Percentiles rank a stretch among this genome's conserved stretches.
phyloP scores from a whole-genome alignment of 1,284 basidiomycete genomes.

The Cryptococcus hybrid region DNA sequence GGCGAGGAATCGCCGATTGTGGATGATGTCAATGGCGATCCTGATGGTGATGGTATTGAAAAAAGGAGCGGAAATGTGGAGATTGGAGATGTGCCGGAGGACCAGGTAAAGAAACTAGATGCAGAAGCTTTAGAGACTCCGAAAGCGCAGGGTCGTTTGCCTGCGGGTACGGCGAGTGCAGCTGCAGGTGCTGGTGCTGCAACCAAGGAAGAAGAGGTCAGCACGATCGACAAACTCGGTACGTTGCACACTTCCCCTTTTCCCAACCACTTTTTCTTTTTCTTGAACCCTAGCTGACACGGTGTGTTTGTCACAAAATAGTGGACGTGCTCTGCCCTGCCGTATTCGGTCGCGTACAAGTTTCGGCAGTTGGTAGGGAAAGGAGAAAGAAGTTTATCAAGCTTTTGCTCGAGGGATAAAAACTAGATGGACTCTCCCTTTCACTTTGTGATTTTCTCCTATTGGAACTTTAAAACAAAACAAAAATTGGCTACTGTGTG shows the following conservation, averaged over 20 bases:
- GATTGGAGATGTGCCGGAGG: not conserved
- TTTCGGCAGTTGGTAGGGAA: not conserved
- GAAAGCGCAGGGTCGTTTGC: no score
- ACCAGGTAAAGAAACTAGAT: no score
- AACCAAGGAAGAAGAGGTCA: not conserved
- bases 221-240: not conserved
- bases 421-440: no score
- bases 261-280: not conserved
- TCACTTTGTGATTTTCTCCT: no score
- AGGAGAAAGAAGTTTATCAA: constrained; percentile 13
- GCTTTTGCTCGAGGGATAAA: constrained; percentile 13
- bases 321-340: constrained; percentile 14
- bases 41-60: not conserved
- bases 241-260: not conserved
- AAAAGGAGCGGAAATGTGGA: not conserved
- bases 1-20: not conserved
- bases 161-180: no score
- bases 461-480: no score
- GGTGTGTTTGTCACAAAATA: not conserved
- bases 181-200: no score
- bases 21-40: not conserved
- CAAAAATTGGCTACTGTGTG: no score
- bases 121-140: no score
- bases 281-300: not conserved
- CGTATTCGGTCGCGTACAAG: constrained; percentile 7